Evolutionary conservation across 2,329 filamentous ascomycete species (phyloP), one percentile per base, ranked within the genome.

Genomic region (Didymella segeticola): DNA sequence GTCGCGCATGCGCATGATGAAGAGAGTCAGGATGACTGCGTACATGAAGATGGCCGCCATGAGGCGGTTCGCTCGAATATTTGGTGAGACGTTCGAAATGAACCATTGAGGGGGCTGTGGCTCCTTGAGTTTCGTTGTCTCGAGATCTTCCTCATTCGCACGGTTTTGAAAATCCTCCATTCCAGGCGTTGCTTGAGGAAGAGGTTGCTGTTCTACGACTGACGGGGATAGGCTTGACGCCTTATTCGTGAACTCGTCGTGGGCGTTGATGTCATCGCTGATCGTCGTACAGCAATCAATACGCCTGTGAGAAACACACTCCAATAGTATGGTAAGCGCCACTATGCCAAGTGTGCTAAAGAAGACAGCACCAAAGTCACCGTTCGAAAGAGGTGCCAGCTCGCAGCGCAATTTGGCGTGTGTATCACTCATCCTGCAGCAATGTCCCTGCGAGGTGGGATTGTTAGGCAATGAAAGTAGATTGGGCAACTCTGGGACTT

Each of bases 1-100:
- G 20, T 47, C 45, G 22, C 48, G 25, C 11, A 66, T 58, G 26
- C 58, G 61, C 29, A 53, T 30, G 9, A 20, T 43, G 55, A 66
- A 63, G 14, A 47, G 37, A 26, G 53, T 36, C 8, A 41, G 19
- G 8, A 56, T 6, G 2, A 50, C 43, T 10, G 51, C 20, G 19
- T 58, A 57, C 15, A 56, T n/a, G 19, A 65, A 39, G 5, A 56
- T 37, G 4, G 60, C 54, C n/a, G 29, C 6, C 11, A 56, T 49
- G 29, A 62, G 31, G 20, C 58, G 55, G 25, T 50, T 56, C 34
- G 60, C 60, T 34, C 60, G 60, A 20, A 53, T 9, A 17, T 27
- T 36, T 2, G 54, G 50, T 1, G 50, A 34, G 5, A 52, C 42
- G 2, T 49, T 31, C 5, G 30, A 30, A 3, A n/a, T 2, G 46